Evolutionary conservation across 257 asterid species (phyloP).

Genomic region (Solanum appendiculatum): DNA sequence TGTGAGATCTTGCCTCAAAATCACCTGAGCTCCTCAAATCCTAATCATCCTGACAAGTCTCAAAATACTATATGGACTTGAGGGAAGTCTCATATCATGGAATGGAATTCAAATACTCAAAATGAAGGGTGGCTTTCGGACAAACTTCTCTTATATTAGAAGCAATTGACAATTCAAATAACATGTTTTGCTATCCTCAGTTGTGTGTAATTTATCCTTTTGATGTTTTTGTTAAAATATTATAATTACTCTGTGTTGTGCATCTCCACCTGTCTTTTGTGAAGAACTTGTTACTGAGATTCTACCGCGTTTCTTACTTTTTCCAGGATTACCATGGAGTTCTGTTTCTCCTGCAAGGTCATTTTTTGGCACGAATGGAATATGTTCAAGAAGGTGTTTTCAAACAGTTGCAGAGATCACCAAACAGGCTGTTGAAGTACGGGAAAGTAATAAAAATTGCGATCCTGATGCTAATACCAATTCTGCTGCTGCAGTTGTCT

Average conservation of each 20-base stretch:
- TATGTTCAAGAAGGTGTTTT: slow-evolving; percentile 23
- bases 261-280: neutral
- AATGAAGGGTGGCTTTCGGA: neutral
- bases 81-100: neutral
- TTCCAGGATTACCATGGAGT: slow-evolving; percentile 31
- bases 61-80: neutral
- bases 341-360: slow-evolving; percentile 30
- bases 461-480: neutral
- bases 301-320: neutral
- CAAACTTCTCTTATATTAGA: neutral
- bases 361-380: slow-evolving; percentile 15
- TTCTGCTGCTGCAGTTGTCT: slow-evolving; percentile 1
- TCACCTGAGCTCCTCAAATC: neutral
- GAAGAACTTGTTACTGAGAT: neutral
- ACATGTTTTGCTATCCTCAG: neutral
- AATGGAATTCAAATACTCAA: neutral
- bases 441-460: slow-evolving; percentile 11
- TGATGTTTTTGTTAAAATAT: neutral
- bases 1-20: neutral
- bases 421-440: slow-evolving; percentile 11
- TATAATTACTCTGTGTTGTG: neutral
- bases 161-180: neutral
- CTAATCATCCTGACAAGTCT: neutral
- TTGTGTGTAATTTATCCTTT: neutral
- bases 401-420: slow-evolving; percentile 30